These are phyloP conservation scores for Metarhizium guizhouense DNA, from an alignment of 2,329 filamentous ascomycete species.

Conservation along the genomic window DNA sequence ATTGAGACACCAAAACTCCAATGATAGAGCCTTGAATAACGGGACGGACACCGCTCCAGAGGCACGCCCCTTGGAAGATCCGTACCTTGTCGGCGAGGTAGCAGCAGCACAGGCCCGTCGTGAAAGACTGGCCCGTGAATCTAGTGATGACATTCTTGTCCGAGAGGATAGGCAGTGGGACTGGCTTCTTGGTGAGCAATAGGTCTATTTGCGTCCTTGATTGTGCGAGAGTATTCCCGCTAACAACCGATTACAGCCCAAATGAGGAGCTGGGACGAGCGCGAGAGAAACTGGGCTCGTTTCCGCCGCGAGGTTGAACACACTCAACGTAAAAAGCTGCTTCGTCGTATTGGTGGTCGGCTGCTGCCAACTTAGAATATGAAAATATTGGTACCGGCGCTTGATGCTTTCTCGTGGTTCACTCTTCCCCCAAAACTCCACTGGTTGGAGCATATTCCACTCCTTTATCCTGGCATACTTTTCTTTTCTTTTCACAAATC, in stretches of 20 bases:
- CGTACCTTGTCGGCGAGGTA: constrained; percentile 56
- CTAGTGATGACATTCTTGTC: constrained; percentile 43
- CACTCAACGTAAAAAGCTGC: constrained; percentile 26
- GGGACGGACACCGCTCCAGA: not conserved
- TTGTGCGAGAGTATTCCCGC: not conserved
- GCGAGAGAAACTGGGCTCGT: constrained; percentile 38
- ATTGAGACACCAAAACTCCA: constrained; percentile 10
- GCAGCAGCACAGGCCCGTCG: constrained; percentile 48
- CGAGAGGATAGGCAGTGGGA: constrained; percentile 53
- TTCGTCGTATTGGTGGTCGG: constrained; percentile 30
- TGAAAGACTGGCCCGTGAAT: constrained; percentile 49
- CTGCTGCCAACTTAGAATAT: constrained; percentile 10
- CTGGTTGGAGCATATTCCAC: not conserved
- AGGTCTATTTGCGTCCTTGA: not conserved
- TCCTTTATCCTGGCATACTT: not conserved
- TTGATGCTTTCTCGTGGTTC: constrained; percentile 1
- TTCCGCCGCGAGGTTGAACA: constrained; percentile 30
- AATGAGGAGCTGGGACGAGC: constrained; percentile 40
- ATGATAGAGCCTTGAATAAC: not conserved
- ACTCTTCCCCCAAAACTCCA: not conserved
- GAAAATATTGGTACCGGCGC: not conserved
- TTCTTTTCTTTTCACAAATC: not conserved
- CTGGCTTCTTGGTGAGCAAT: constrained; percentile 45
- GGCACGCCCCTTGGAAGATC: constrained; percentile 53
- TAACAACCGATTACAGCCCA: constrained; percentile 29